Conservation (phyloP, 179 eudicot species). For the Dionaea muscipula region DNA sequence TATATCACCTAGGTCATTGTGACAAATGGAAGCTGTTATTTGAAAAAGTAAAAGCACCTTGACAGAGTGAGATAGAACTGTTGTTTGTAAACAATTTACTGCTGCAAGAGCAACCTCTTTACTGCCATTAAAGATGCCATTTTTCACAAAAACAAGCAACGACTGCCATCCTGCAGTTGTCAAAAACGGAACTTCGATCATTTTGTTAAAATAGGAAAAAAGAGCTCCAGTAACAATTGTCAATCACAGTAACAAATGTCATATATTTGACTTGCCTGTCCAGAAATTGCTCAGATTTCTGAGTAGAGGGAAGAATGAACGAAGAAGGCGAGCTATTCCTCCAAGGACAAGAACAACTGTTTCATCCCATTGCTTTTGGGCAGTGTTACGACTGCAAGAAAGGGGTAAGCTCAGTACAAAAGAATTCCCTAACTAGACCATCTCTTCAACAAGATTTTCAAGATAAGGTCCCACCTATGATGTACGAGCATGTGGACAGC, state of each 20-base stretch:
- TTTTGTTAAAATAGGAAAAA: too few relatives aligned
- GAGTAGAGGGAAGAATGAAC: slow-evolving; percentile 76
- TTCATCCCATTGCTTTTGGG: slow-evolving; percentile 99
- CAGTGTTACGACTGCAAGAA: slow-evolving; percentile 84
- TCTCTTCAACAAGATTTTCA: not conserved
- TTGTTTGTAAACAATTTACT: slow-evolving; percentile 81
- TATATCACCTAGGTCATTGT: not conserved
- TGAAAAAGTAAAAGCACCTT: slow-evolving; percentile 35
- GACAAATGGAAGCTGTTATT: not conserved
- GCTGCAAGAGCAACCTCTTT: slow-evolving; percentile 98
- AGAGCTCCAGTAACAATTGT: not conserved
- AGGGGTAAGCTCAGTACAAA: not conserved
- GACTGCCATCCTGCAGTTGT: slow-evolving; percentile 96
- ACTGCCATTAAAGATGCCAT: slow-evolving; percentile 66
- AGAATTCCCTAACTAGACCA: not conserved
- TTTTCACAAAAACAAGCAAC: slow-evolving; percentile 54
- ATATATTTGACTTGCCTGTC: slow-evolving; percentile 41
- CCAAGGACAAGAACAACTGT: slow-evolving; percentile 86
- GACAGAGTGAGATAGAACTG: slow-evolving; percentile 72
- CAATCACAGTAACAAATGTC: not conserved
- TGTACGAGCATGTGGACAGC: slow-evolving; percentile 99
- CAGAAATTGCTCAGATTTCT: slow-evolving; percentile 68
- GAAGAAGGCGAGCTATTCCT: slow-evolving; percentile 78
- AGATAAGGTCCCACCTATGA: slow-evolving; percentile 51
- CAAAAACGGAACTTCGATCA: too few relatives aligned